Conservation (phyloP, 331 rosid genomes). For the Malus hybrid region DNA sequence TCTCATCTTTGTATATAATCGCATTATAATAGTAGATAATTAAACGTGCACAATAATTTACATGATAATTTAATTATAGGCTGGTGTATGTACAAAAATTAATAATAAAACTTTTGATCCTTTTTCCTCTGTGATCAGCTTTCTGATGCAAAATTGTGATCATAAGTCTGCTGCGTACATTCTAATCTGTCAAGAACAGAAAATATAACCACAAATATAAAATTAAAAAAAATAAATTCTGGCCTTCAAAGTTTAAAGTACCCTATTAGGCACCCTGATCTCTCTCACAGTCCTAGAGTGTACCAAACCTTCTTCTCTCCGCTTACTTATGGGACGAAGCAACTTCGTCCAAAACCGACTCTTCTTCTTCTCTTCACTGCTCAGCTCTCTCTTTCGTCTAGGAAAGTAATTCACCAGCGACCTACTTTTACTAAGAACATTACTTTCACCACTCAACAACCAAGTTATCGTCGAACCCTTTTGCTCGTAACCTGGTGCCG, state of each 20-base stretch:
- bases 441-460: constrained; percentile 21
- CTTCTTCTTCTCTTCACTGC: constrained; percentile 14
- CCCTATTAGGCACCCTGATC: background rate
- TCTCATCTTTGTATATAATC: background rate
- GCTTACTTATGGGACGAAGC: constrained; percentile 43
- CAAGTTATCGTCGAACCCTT: constrained; percentile 6
- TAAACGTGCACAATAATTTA: background rate
- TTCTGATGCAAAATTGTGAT: background rate
- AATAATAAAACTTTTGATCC: background rate
- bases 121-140: background rate
- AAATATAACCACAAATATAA: background rate
- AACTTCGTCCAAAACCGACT: constrained; percentile 63
- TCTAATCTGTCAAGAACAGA: background rate
- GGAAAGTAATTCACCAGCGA: constrained; percentile 37
- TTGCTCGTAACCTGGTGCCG: constrained; percentile 10
- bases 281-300: constrained; percentile 36
- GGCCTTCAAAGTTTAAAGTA: background rate
- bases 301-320: constrained; percentile 19
- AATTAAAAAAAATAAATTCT: background rate
- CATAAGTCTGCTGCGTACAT: background rate
- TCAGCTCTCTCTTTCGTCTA: constrained; percentile 1
- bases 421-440: constrained; percentile 45
- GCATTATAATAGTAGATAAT: background rate
- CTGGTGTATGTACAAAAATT: background rate
- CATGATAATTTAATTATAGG: background rate